phyloP scores from a whole-genome alignment of 805 yeast species.

The Brettanomyces anomalus region DNA sequence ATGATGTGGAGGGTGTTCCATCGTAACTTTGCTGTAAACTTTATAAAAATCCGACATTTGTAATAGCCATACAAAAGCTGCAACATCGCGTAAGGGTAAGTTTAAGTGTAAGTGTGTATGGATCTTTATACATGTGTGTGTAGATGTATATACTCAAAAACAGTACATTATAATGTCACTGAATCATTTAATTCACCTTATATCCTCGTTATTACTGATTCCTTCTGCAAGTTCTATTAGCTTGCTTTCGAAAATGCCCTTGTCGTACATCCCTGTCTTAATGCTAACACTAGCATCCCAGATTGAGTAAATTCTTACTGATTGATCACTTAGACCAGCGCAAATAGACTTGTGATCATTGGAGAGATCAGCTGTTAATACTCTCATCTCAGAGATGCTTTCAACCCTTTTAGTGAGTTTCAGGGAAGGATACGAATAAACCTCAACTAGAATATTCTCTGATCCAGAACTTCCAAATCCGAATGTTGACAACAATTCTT shows the following conservation, averaged over 20 bases:
- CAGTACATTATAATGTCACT: too few relatives aligned
- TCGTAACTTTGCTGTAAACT: slow-evolving; percentile 33
- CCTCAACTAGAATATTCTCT: slow-evolving; percentile 42
- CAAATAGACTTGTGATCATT: slow-evolving; percentile 58
- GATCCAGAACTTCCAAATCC: slow-evolving; percentile 57
- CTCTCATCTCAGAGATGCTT: slow-evolving; percentile 44
- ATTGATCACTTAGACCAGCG: slow-evolving; percentile 70
- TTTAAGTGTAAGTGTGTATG: too few relatives aligned
- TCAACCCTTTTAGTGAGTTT: slow-evolving; percentile 37
- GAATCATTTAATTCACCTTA: slow-evolving; percentile 14
- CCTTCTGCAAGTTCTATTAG: slow-evolving; percentile 55
- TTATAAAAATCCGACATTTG: neutral
- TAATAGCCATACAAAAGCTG: too few relatives aligned
- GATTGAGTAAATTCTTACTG: slow-evolving; percentile 63
- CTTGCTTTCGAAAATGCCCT: slow-evolving; percentile 45
- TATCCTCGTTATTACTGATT: slow-evolving; percentile 22
- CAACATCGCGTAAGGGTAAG: too few relatives aligned
- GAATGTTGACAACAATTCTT: slow-evolving; percentile 69
- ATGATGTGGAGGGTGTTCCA: slow-evolving; percentile 84
- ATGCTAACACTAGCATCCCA: slow-evolving; percentile 48
- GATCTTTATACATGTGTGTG: neutral
- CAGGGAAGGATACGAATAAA: slow-evolving; percentile 64
- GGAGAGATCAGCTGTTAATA: slow-evolving; percentile 56
- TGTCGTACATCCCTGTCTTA: slow-evolving; percentile 19
- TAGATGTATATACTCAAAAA: neutral